A percentile compares a stretch with the other conserved stretches of the same genome.
Evolutionary conservation across 306 rosid genomes (phyloP).

Genomic region (Oemleria cerasiformis): DNA sequence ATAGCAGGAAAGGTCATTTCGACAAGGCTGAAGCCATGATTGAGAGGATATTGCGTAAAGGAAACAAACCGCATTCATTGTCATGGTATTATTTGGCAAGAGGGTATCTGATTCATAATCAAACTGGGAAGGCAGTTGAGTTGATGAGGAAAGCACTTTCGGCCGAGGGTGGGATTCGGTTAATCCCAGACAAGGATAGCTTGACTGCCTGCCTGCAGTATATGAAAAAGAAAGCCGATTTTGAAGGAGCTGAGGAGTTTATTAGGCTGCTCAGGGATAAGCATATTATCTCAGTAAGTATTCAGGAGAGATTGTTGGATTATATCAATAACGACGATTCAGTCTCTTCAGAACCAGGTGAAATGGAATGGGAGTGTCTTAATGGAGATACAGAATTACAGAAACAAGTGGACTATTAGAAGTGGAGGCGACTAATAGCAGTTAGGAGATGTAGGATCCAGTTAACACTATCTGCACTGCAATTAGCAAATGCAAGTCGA

Average conservation of each 20-base stretch:
- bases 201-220: conserved; percentile 19
- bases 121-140: conserved; percentile 20
- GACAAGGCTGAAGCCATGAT: conserved; percentile 28
- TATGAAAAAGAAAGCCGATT: conserved; percentile 23
- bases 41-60: conserved; percentile 4
- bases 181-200: conserved; percentile 14
- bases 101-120: conserved; percentile 3
- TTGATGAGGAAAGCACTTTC: conserved; percentile 18
- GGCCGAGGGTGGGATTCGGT: not conserved
- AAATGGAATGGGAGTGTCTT: not conserved
- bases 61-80: conserved; percentile 5
- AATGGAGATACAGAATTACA: not conserved
- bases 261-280: conserved; percentile 14
- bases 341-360: not conserved
- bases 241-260: conserved; percentile 19
- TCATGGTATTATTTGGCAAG: conserved; percentile 17
- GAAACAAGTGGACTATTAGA: conserved; percentile 12
- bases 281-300: not conserved
- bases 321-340: conserved; percentile 10
- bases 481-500: no score
- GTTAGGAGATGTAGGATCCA: not conserved
- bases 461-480: no score
- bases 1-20: conserved; percentile 23
- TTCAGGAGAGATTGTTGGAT: conserved; percentile 17
- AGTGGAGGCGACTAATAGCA: not conserved